A percentile compares a stretch with the other conserved stretches of the same genome.
Conservation (phyloP, 495 filamentous ascomycete species). For the Monascus purpureus region DNA sequence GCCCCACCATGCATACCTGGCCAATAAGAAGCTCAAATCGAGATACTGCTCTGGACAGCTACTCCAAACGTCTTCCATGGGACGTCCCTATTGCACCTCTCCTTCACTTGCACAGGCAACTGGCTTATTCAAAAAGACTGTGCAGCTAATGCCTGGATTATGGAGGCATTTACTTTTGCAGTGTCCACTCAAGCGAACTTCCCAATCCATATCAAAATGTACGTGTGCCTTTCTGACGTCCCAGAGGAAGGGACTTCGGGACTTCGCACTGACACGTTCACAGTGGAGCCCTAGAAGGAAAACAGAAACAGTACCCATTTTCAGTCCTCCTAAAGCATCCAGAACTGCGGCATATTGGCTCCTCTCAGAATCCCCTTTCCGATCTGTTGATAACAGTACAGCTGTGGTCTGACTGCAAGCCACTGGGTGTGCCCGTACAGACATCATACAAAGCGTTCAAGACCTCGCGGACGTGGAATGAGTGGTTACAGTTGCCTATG, state of each 20-base stretch:
- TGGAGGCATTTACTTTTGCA: constrained; percentile 94
- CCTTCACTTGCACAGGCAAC: too few relatives aligned
- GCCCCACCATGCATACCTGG: too few relatives aligned
- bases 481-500: constrained; percentile 86
- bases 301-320: constrained; percentile 61
- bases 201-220: constrained; percentile 77
- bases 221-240: constrained; percentile 17
- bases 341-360: constrained; percentile 72
- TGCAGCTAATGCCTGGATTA: too few relatives aligned
- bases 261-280: constrained; percentile 3
- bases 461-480: constrained; percentile 71
- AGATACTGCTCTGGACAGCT: too few relatives aligned
- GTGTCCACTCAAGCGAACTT: constrained; percentile 67
- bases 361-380: constrained; percentile 56
- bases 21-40: too few relatives aligned
- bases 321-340: constrained; percentile 66
- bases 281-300: constrained; percentile 78
- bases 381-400: constrained; percentile 90
- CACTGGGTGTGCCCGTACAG: constrained; percentile 78
- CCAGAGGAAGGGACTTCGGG: not conserved
- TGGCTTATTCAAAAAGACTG: too few relatives aligned
- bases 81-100: too few relatives aligned
- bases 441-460: constrained; percentile 87
- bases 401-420: constrained; percentile 92
- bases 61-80: too few relatives aligned